phyloP scores from a whole-genome alignment of 768 basidiomycete species.

The Tricholoma furcatifolium region DNA sequence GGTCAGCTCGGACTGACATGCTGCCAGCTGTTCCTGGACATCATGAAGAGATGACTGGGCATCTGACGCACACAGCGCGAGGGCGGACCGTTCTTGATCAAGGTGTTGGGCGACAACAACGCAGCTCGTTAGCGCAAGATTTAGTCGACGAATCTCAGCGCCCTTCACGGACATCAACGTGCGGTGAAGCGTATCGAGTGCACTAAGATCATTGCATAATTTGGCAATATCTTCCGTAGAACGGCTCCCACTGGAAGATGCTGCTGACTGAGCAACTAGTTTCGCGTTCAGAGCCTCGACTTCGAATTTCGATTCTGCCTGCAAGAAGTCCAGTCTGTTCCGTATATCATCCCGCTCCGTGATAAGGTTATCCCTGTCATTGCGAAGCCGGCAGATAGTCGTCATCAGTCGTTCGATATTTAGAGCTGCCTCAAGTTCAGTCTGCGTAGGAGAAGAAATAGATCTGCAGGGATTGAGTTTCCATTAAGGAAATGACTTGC shows the following conservation, averaged over 20 bases:
- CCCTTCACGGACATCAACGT: slow-evolving; percentile 24
- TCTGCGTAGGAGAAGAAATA: not conserved
- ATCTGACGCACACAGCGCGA: slow-evolving; percentile 1
- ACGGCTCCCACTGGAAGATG: slow-evolving; percentile 17
- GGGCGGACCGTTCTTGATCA: slow-evolving; percentile 24
- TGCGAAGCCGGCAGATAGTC: slow-evolving; percentile 66
- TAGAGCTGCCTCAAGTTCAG: slow-evolving; percentile 31
- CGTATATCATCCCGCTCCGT: slow-evolving; percentile 61
- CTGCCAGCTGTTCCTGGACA: slow-evolving; percentile 11
- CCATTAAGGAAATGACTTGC: not conserved
- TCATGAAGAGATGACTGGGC: slow-evolving; percentile 8
- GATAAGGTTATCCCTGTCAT: slow-evolving; percentile 57
- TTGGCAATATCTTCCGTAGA: slow-evolving; percentile 23
- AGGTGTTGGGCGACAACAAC: slow-evolving; percentile 40
- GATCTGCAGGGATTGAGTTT: not conserved
- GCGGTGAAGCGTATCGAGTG: slow-evolving; percentile 21
- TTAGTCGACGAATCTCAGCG: slow-evolving; percentile 30
- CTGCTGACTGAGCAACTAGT: slow-evolving; percentile 28
- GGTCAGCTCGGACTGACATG: slow-evolving; percentile 19
- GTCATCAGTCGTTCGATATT: slow-evolving; percentile 56
- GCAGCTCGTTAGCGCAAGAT: slow-evolving; percentile 32
- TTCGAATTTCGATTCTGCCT: slow-evolving; percentile 64
- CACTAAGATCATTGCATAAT: slow-evolving; percentile 29
- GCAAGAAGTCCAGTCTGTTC: slow-evolving; percentile 65
- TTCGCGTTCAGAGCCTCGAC: slow-evolving; percentile 58